These are phyloP conservation scores for Chaetoceros muelleri DNA, from an alignment of 108 stramenopile genomes.

Conservation along the genomic window DNA sequence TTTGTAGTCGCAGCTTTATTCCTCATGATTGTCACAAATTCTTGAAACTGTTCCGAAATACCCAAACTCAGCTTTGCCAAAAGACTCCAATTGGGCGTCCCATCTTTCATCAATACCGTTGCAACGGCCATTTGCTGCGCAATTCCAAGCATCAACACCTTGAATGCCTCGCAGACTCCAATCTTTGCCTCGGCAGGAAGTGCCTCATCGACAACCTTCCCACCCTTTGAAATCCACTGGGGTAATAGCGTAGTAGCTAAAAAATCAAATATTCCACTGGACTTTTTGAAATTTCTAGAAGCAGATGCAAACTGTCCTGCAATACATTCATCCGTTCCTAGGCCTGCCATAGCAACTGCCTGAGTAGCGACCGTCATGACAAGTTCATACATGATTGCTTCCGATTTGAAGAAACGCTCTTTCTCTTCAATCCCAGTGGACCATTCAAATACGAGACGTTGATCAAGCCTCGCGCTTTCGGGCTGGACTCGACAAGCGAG, in stretches of 20 bases:
- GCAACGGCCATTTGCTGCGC: constrained; percentile 88
- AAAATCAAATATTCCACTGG: constrained; percentile 67
- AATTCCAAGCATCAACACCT: constrained; percentile 58
- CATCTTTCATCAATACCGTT: constrained; percentile 71
- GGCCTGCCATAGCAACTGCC: constrained; percentile 55
- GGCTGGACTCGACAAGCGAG: constrained; percentile 80
- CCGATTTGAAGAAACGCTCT: constrained; percentile 39
- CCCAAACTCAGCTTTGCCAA: constrained; percentile 71
- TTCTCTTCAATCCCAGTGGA: constrained; percentile 61
- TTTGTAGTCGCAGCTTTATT: constrained; percentile 50
- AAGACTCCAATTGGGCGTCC: constrained; percentile 65
- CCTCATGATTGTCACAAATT: constrained; percentile 49
- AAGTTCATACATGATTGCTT: constrained; percentile 86
- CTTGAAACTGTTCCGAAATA: constrained; percentile 53
- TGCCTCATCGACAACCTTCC: constrained; percentile 40
- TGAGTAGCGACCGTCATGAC: constrained; percentile 59
- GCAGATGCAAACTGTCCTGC: constrained; percentile 72
- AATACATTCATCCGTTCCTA: constrained; percentile 58
- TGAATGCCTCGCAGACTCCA: constrained; percentile 51
- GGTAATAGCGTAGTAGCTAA: constrained; percentile 61
- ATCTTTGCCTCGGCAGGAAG: constrained; percentile 66
- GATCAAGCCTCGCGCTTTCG: constrained; percentile 61
- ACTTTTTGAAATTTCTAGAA: constrained; percentile 52
- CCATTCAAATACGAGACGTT: constrained; percentile 50
- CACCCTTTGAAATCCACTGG: constrained; percentile 70